Base-by-base conservation (phyloP, 441 rosid species). In the Aquilaria agallochum region DNA sequence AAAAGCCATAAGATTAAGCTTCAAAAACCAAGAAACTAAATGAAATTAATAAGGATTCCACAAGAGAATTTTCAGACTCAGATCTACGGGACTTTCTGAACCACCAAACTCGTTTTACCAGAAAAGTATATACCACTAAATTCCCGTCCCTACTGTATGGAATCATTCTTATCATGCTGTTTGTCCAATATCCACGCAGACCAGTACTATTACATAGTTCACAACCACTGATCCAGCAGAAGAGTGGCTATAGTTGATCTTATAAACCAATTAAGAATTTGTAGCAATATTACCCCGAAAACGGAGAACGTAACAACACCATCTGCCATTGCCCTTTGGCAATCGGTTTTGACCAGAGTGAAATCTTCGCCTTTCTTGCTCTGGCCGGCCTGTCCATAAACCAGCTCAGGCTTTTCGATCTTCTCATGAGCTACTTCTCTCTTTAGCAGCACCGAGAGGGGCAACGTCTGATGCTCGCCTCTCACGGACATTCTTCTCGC, bases 361-460 rank as follows among this genome's bases (percentile, higher is more conserved):
- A 79, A 92, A 53, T 95, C 99, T 66, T 95, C 99, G 32, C 98
- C 99, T 75, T 95, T 95, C 92, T 95, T 95, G 88, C 97, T 92
- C 62, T 95, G 95, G 57, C 76, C 82, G 12, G 93, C 95, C 62
- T 92, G 88, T 4, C 98, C 99, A 5, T 85, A 79, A 31, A 79
- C 55, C 50, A 95, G 77, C 59, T 88, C 98, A 34, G 97, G 98
- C 10, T 85, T 82, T 64, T 84, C 97, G 20, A 83, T 62, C 76
- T 85, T 95, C 68, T 90, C 99, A 54, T 70, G 80, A 0, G 96
- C 98, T 72, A 83, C 80, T 80, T 95, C 99, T 49, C 99, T 87
- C 71, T 90, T 88, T 12, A 95, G 71, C 57, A 95, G 74, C 58
- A 88, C 96, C 11, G 98, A 84, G n/a, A 95, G 85, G 50, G 97